Evolutionary conservation across 345 rosid species (phyloP), one percentile per base, ranked within the genome.

Genomic region (Linum usitatissimum): DNA sequence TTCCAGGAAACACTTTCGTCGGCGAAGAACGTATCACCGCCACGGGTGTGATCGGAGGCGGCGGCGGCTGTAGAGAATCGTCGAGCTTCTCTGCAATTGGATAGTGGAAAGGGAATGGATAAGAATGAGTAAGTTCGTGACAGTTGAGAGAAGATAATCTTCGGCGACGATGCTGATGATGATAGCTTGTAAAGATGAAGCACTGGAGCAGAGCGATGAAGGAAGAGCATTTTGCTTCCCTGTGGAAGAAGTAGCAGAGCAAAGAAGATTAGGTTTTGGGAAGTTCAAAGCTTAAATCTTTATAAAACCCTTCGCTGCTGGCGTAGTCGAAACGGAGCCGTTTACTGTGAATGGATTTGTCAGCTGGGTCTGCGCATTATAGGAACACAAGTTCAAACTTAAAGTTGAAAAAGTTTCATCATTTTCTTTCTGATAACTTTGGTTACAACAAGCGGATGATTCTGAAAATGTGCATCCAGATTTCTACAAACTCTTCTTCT

Each of bases 1-100:
- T 81, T 63, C 97, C 99, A 93, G 0, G 97, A 86, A 68, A 87
- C 83, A 20, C 63, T 61, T 6, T 85, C 80, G 56, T 86, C 86
- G 0, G 94, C 88, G 4, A 80, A 84, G 55, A 93, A 90, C 23
- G 83, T 78, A 34, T 82, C 85, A 7, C 6, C 63, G 15, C 75
- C 79, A 17, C 68, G 73, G 39, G 49, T 18, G 74, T 66, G 60
- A 56, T 63, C 39, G 45, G 71, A 48, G 75, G 77, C 59, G 21
- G 77, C 60, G 5, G 55, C 34, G 13, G 48, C 18, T 30, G 62
- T 21, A 17, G 62, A 2, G 18, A 38, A 59, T 0, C 39, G 10
- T 17, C 48, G 18, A 12, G 5, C 18, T 30, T 9, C 31, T 30
- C 30, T 14, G n/a, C n/a, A n/a, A n/a, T n/a, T n/a, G 18, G 48